Base-by-base conservation (phyloP, 2,329 filamentous ascomycete species). In the Alternaria conjuncta region DNA sequence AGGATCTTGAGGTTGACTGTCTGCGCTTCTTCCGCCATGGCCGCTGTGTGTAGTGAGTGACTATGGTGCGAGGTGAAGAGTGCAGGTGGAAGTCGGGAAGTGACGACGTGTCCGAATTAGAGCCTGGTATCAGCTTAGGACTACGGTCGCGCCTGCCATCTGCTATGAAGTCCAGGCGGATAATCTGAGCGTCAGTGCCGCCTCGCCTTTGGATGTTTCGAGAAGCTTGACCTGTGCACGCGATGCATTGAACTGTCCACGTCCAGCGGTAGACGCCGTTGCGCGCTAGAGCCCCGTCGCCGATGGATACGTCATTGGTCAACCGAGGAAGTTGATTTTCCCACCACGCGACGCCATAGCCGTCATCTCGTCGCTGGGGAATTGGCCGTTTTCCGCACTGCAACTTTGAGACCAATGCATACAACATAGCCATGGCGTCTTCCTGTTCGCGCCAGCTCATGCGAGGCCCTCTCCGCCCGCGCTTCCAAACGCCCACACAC, bases 1-100 rank as follows among this genome's bases (percentile, higher is more conserved):
- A 81, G 72, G 41, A 82, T 66, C 70, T 75, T 78, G 55, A 82
- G 75, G 57, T 82, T 77, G 69, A 82, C 64, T 9, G 68, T 51
- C 21, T 61, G 26, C 18, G 51, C 36, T 21, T 65, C 61, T 20
- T 72, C 71, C 18, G 75, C 71, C 77, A 78, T 79, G 66, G 28
- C 64, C 57, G 26, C n/a, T 44, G 51, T 53, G 41, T 18, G 50
- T n/a, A 55, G 47, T 23, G 58, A 44, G 45, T 28, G 49, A 28
- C 32, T 60, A 55, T 46, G 51, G 58, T 49, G 60, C 41, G 49
- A 46, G 44, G 41, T 51, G n/a, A 32, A 20, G 50, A 25, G 36
- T 55, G 49, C 49, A 32, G 28, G 18, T 55, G 26, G 36, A 32
- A 45, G 62, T 26, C 32, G 58, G 55, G 25, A 55, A 44, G 55